Conservation (phyloP, 2,329 filamentous ascomycete genomes). For the Claviceps arundinis region DNA sequence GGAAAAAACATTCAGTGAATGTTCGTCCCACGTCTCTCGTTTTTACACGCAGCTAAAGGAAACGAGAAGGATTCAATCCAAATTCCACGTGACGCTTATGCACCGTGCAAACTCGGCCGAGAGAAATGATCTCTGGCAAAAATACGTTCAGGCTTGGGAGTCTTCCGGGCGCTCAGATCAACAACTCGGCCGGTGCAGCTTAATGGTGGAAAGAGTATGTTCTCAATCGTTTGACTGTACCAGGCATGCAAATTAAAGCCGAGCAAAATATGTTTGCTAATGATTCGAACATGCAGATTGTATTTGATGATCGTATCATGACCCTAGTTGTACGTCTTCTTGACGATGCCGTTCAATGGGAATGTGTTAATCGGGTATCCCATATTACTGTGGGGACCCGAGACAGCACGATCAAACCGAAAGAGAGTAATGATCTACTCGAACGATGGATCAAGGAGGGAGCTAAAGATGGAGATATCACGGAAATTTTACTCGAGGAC, state of each 20-base stretch:
- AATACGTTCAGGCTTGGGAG: conserved; percentile 50
- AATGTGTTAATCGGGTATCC: conserved; percentile 63
- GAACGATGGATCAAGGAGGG: conserved; percentile 56
- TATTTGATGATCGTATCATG: conserved; percentile 85
- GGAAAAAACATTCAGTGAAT: conserved; percentile 52
- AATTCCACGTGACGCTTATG: conserved; percentile 90
- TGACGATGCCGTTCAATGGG: conserved; percentile 42
- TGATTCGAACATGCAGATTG: conserved; percentile 32
- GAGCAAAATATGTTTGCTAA: neutral
- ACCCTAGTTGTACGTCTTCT: conserved; percentile 70
- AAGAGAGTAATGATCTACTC: conserved; percentile 83
- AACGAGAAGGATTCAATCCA: conserved; percentile 60
- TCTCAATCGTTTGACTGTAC: neutral
- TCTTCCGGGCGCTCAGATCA: conserved; percentile 16
- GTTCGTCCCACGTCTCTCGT: conserved; percentile 27
- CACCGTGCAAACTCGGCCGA: conserved; percentile 55
- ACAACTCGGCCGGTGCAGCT: conserved; percentile 46
- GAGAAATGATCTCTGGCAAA: conserved; percentile 60
- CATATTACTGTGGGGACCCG: conserved; percentile 87
- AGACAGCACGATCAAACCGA: conserved; percentile 64
- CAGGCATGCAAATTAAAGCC: neutral
- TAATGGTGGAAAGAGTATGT: conserved; percentile 47
- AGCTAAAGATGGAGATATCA: conserved; percentile 27
- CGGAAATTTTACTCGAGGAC: conserved; percentile 36
- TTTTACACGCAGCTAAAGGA: conserved; percentile 68